Evolutionary conservation across 768 basidiomycete species (phyloP).

Genomic region (Tylopilus balloui): DNA sequence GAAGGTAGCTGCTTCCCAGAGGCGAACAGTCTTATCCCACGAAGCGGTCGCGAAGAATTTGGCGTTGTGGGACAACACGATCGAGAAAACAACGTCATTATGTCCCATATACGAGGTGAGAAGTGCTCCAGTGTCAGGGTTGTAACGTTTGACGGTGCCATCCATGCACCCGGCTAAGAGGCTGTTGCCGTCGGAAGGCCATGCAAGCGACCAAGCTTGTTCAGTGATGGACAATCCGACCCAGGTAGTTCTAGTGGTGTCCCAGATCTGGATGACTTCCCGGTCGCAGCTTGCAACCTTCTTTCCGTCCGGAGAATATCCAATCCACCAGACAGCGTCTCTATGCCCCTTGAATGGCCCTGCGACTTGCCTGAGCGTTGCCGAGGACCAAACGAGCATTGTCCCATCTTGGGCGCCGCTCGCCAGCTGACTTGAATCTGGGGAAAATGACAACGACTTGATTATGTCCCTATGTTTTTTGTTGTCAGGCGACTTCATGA

Average conservation of each 20-base stretch:
- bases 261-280: conserved; percentile 16
- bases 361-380: conserved; percentile 2
- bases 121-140: conserved; percentile 4
- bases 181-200: conserved; percentile 13
- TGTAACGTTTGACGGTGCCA: conserved; percentile 14
- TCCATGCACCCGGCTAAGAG: conserved; percentile 18
- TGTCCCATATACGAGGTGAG: conserved; percentile 11
- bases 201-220: conserved; percentile 21
- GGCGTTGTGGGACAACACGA: conserved; percentile 16
- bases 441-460: conserved; percentile 18
- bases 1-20: conserved; percentile 23
- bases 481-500: not conserved
- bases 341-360: conserved; percentile 8
- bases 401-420: conserved; percentile 18
- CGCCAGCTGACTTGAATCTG: conserved; percentile 12
- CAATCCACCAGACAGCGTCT: conserved; percentile 16
- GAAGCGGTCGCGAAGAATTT: conserved; percentile 28
- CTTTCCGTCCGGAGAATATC: conserved; percentile 18
- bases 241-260: conserved; percentile 1
- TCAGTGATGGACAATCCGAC: not conserved
- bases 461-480: conserved; percentile 3
- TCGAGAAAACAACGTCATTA: conserved; percentile 16
- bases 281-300: conserved; percentile 21
- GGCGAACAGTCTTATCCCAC: conserved; percentile 25
- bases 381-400: conserved; percentile 16